Evolutionary conservation across 495 filamentous ascomycete species (phyloP), one percentile per base, ranked within the genome.

Genomic region (Cercophora newfieldiana): DNA sequence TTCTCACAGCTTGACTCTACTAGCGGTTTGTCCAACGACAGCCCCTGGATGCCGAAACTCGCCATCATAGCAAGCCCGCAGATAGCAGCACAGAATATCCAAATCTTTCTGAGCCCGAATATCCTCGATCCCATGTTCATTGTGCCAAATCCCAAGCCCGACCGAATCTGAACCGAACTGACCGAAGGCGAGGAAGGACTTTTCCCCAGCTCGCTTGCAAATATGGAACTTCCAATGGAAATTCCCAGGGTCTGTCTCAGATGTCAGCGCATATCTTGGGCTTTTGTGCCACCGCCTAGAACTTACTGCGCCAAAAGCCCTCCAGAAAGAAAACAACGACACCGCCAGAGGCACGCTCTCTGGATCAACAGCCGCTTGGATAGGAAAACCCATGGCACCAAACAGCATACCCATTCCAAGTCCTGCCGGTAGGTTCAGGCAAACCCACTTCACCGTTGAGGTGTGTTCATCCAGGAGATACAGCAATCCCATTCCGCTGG

Each of bases 261-360:
- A 44, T 14, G 37, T 44, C 37, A 44, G 37, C 37, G 18, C 12
- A 33, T 12, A 12, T 12, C 30, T 12, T 33, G 30, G 12, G 30
- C 5, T 33, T 33, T 33, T 4, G 30, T 33, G 30, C 30, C 30
- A 12, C 4, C 12, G 30, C 30, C 30, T 12, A 33, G 30, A 33
- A 44, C 37, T 14, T 44, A 44, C 59, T 18, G 57, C 57, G 1
- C 88, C 89, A 72, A 87, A 82, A 0, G 82, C 78, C 10, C 87
- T 79, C 54, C 85, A 76, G 69, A 90, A 88, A 31, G 80, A 77
- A 66, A 84, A 87, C 62, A 89, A 80, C 58, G 80, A 81, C 1
- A 82, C 80, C 7, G 85, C 82, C 66, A 84, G 82, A 7, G 83
- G 84, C 33, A 81, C 78, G 65, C 86, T 78, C 58, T 77, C 68